Percentiles rank a stretch among this genome's conserved stretches.
Evolutionary conservation across 306 rosid species (phyloP).

Genomic region (Trifolium pratense): DNA sequence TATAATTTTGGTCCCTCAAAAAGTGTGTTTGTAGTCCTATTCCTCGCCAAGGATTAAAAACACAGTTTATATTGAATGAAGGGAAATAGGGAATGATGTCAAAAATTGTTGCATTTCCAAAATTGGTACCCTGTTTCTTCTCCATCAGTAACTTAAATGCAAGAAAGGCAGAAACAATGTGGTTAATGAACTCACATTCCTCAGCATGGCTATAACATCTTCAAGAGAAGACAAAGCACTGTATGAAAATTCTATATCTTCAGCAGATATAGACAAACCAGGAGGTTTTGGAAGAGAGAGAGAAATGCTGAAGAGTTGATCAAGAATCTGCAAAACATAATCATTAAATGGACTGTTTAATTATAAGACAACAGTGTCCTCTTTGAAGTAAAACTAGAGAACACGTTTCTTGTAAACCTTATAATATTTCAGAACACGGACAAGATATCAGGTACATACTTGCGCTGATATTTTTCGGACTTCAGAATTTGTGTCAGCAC

Average conservation of each 20-base stretch:
- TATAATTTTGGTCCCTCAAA: too few relatives aligned
- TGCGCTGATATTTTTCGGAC: conserved; percentile 93
- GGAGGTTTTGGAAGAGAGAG: conserved; percentile 88
- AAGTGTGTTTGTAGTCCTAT: not conserved
- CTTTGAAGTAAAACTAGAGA: conserved; percentile 34
- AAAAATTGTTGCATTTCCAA: not conserved
- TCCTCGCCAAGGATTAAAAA: conserved; percentile 1
- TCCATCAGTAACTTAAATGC: conserved; percentile 39
- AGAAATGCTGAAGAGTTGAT: conserved; percentile 86
- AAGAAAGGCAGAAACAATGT: conserved; percentile 28
- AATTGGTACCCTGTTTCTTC: not conserved
- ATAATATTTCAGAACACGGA: conserved; percentile 23
- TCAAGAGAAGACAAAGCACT: conserved; percentile 88
- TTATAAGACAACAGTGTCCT: conserved; percentile 26
- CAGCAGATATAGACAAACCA: conserved; percentile 62
- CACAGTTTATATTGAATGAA: not conserved
- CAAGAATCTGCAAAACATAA: conserved; percentile 69
- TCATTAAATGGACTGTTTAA: conserved; percentile 17
- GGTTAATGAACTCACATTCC: conserved; percentile 73
- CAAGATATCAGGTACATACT: conserved; percentile 48
- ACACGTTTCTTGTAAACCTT: conserved; percentile 26
- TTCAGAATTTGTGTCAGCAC: conserved; percentile 90
- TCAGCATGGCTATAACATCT: conserved; percentile 93
- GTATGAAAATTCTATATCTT: conserved; percentile 79
- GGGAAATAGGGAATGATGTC: not conserved